Base-by-base conservation (phyloP, 306 rosid genomes). In the Alnus glutinosa region DNA sequence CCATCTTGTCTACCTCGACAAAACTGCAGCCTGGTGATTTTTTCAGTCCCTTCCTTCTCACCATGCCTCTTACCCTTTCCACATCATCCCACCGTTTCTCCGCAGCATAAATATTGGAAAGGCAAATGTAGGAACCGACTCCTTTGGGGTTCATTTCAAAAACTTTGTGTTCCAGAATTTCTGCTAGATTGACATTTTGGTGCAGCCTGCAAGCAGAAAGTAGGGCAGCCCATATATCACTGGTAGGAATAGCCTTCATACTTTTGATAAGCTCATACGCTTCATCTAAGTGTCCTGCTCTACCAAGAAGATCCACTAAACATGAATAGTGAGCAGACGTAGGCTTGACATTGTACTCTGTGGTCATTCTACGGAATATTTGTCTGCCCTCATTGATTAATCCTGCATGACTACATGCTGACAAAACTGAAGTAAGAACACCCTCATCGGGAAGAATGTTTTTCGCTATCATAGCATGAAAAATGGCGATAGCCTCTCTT, bases 341-440 rank as follows among this genome's bases (percentile, higher is more conserved):
- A 44, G 86, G 89, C 77, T 83, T 89, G 72, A 88, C 78, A 82
- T 76, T 81, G 83, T 82, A 85, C 52, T 88, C 76, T 61, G 52
- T 68, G 55, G 63, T 82, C 88, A 85, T 85, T 76, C 75, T 81
- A 63, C 76, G 51, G 80, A 90, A 90, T 76, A 86, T 63, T 37
- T 80, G 70, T 76, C 83, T 88, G 48, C 94, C 92, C 87, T 86
- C 86, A 61, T 82, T 59, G 52, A 90, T 86, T 70, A 90, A 78
- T 83, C 90, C 90, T 55, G 90, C 86, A 85, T 88, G 94, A 83
- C 94, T 88, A 82, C 92, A 90, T 61, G 92, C 89, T 5, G 92
- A 85, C 49, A 90, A 79, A 80, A 88, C 89, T 11, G 92, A 81
- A 78, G 89, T 80, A 68, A 91, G 79, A 76, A 87, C 75, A 57